Evolutionary conservation across 2,329 filamentous ascomycete species (phyloP).

Genomic region (Trichoderma brevicompactum): DNA sequence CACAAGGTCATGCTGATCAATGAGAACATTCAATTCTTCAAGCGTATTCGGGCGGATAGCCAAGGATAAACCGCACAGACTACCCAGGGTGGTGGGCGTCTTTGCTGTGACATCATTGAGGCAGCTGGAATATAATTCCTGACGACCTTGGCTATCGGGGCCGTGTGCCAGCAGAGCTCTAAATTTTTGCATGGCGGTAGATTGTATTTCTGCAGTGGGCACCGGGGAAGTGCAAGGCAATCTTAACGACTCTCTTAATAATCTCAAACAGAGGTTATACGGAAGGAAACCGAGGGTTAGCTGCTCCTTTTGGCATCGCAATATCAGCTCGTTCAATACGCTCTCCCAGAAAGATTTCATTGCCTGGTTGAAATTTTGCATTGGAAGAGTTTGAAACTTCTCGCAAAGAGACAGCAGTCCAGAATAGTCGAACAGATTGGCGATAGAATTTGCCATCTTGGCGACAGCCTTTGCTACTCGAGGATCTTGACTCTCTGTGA

Average conservation of each 20-base stretch:
- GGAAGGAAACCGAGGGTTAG: slow-evolving; percentile 47
- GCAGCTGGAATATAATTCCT: slow-evolving; percentile 67
- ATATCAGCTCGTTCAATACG: slow-evolving; percentile 56
- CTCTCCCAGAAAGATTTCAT: slow-evolving; percentile 66
- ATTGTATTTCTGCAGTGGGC: slow-evolving; percentile 65
- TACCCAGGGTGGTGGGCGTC: slow-evolving; percentile 70
- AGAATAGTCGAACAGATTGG: slow-evolving; percentile 53
- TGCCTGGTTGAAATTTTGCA: slow-evolving; percentile 63
- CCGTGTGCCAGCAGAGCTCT: slow-evolving; percentile 62
- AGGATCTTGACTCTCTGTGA: slow-evolving; percentile 80
- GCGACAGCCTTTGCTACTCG: slow-evolving; percentile 82
- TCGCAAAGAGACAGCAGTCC: slow-evolving; percentile 68
- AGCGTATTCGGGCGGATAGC: slow-evolving; percentile 52
- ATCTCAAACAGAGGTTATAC: slow-evolving; percentile 61
- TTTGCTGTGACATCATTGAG: slow-evolving; percentile 68
- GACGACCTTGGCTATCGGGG: slow-evolving; percentile 58
- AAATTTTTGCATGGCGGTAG: slow-evolving; percentile 65
- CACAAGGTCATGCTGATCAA: slow-evolving; percentile 64
- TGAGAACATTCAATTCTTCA: slow-evolving; percentile 61
- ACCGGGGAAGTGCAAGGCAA: slow-evolving; percentile 57
- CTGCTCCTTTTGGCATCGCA: slow-evolving; percentile 48
- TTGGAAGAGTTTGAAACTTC: slow-evolving; percentile 69
- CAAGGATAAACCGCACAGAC: slow-evolving; percentile 66
- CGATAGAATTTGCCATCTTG: slow-evolving; percentile 60
- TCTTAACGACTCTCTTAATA: slow-evolving; percentile 73